Base-by-base conservation (phyloP, 768 basidiomycete genomes). In the Neoboletus brunneissimus region DNA sequence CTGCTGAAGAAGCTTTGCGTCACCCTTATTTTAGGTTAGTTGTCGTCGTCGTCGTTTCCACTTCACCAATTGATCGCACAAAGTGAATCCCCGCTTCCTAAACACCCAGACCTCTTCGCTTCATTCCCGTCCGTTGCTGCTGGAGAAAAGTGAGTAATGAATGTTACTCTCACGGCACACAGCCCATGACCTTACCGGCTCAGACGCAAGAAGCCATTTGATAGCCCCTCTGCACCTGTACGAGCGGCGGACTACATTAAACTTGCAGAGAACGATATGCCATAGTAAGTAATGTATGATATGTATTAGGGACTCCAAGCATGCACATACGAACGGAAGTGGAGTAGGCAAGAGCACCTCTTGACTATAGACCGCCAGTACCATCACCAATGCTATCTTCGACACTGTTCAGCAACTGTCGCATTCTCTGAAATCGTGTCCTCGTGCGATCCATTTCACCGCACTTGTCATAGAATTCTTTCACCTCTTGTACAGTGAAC, bases 101-200 rank as follows among this genome's bases (percentile, higher is more conserved):
- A 99, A 68, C 95, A 98, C 70, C 91, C 94, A 16, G 94, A 96
- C 67, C 76, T 98, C 56, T 98, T 99, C 74, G 84, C 90, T 2
- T 95, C 93, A 3, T 99, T 98, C 72, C 97, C 97, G 31, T 95
- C 92, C 37, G 85, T 89, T 25, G 97, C 97, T 23, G 96, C 95
- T 18, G 97, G 97, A 37, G 97, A 99, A 77, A 93, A 88, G 92
- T 94, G 63, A 52, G 85, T 51, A 43, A 18, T 20, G 5, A 44
- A n/a, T 20, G 8, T 31, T 34, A 18, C 13, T 49, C 34, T 54
- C 44, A 12, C n/a, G 20, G 32, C 29, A 27, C 53, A 15, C n/a
- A 27, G 29, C 31, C n/a, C 40, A 38, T 59, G 29, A 64, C 50
- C 31, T 59, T 48, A 46, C 48, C 49, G 52, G 55, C 42, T 59